Conservation (phyloP, 169 alveolate genomes). For the Cyclospora cayetanensis region DNA sequence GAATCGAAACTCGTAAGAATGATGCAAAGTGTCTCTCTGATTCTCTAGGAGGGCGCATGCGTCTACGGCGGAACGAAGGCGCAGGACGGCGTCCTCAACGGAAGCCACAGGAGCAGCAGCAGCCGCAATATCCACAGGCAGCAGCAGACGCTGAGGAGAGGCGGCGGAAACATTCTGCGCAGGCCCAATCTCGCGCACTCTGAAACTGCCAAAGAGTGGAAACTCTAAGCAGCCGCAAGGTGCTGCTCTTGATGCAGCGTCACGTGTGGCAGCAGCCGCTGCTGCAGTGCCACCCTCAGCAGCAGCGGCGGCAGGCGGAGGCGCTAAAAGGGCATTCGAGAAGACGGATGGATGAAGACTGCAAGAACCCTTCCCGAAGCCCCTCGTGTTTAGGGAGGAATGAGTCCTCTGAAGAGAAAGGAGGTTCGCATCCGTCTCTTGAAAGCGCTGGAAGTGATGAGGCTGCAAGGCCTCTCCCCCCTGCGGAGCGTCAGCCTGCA, state of each 20-base stretch:
- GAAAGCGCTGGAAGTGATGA: not conserved
- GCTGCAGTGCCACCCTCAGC: too few species aligned
- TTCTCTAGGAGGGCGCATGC: slow-evolving; percentile 65
- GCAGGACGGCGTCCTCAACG: slow-evolving; percentile 43
- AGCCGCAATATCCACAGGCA: slow-evolving; percentile 56
- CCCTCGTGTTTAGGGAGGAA: not conserved
- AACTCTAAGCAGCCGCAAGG: not conserved
- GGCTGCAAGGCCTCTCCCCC: slow-evolving; percentile 2
- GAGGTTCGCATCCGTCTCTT: not conserved
- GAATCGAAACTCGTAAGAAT: slow-evolving; percentile 46
- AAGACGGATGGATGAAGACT: not conserved
- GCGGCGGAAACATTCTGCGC: slow-evolving; percentile 47
- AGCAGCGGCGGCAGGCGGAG: not conserved
- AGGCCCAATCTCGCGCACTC: slow-evolving; percentile 62
- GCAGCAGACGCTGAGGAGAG: not conserved
- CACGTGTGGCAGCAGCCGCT: not conserved
- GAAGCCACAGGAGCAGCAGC: not conserved
- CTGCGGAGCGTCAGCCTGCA: not conserved
- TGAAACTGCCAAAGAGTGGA: slow-evolving; percentile 75
- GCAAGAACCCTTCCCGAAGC: slow-evolving; percentile 42
- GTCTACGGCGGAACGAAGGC: slow-evolving; percentile 55
- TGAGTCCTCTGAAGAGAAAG: not conserved
- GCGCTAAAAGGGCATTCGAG: not conserved
- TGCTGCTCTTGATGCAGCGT: not conserved
- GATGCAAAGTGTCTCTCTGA: not conserved